Conservation (phyloP, 208 protist species). For the Trypanosoma caninum region DNA sequence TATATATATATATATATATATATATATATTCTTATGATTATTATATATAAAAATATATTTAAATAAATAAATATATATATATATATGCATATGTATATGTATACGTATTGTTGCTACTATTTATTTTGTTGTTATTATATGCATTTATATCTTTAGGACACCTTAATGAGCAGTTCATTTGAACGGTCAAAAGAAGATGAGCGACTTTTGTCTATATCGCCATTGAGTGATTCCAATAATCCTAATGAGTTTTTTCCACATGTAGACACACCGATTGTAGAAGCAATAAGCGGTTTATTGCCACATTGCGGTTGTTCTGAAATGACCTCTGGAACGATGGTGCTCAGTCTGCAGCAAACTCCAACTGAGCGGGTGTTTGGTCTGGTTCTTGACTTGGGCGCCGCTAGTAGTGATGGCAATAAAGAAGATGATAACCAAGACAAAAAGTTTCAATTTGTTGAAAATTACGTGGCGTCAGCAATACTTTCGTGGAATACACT, state of each 20-base stretch:
- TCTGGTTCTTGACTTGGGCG: background rate
- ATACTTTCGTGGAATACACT: slow-evolving; percentile 8
- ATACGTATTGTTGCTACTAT: no score
- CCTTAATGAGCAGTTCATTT: background rate
- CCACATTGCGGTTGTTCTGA: background rate
- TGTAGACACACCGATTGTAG: background rate
- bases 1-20: no score
- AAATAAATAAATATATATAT: no score
- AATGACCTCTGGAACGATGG: background rate
- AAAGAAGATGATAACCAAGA: no score
- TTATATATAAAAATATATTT: no score
- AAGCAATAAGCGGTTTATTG: background rate
- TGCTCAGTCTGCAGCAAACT: background rate
- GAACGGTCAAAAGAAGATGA: background rate
- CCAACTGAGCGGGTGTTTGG: background rate
- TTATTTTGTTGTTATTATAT: no score
- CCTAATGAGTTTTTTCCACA: background rate
- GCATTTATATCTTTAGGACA: no score
- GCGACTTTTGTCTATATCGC: slow-evolving; percentile 5
- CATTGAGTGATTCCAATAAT: background rate
- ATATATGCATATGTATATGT: no score
- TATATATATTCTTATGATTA: background rate
- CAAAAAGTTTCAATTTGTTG: no score
- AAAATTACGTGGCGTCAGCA: no score
- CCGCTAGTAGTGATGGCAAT: background rate